Conservation (phyloP, 441 rosid species). For the Flueggea neowawraea region DNA sequence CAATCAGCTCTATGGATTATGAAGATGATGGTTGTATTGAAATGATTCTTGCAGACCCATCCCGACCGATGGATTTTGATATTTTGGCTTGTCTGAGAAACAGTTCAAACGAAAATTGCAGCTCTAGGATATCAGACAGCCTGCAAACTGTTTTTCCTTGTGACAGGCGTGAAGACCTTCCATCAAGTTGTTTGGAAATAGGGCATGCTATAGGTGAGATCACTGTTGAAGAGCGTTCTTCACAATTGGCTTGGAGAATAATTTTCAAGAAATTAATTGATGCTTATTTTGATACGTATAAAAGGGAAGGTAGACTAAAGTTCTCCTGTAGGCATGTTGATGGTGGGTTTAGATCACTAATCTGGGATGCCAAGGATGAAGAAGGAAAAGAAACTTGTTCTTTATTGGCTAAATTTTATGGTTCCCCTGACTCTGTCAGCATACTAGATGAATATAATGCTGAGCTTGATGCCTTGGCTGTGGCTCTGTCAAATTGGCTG, state of each 20-base stretch:
- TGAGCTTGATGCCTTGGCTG: slow-evolving; percentile 39
- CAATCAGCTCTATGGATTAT: slow-evolving; percentile 28
- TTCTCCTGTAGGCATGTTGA: slow-evolving; percentile 68
- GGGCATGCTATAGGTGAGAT: slow-evolving; percentile 75
- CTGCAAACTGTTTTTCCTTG: slow-evolving; percentile 28
- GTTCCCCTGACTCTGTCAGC: slow-evolving; percentile 37
- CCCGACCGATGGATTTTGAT: slow-evolving; percentile 66
- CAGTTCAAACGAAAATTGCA: slow-evolving; percentile 24
- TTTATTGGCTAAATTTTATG: slow-evolving; percentile 61
- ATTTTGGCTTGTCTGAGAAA: slow-evolving; percentile 53
- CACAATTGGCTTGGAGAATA: slow-evolving; percentile 73
- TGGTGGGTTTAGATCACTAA: slow-evolving; percentile 32
- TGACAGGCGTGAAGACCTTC: slow-evolving; percentile 24
- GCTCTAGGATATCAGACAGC: slow-evolving; percentile 22
- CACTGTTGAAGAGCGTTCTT: slow-evolving; percentile 70
- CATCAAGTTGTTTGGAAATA: slow-evolving; percentile 22
- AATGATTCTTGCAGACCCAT: slow-evolving; percentile 64
- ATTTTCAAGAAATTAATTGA: slow-evolving; percentile 62
- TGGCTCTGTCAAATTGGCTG: slow-evolving; percentile 69
- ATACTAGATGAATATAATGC: slow-evolving; percentile 35
- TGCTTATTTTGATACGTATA: slow-evolving; percentile 45
- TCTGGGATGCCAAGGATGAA: slow-evolving; percentile 40
- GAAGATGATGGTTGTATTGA: slow-evolving; percentile 49
- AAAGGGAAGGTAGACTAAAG: slow-evolving; percentile 40
- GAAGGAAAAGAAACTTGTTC: slow-evolving; percentile 28